A percentile compares a stretch with the other conserved stretches of the same genome.
These are phyloP conservation scores for Albifimbria verrucaria DNA, from an alignment of 2,329 filamentous ascomycete genomes.

Conservation along the genomic window DNA sequence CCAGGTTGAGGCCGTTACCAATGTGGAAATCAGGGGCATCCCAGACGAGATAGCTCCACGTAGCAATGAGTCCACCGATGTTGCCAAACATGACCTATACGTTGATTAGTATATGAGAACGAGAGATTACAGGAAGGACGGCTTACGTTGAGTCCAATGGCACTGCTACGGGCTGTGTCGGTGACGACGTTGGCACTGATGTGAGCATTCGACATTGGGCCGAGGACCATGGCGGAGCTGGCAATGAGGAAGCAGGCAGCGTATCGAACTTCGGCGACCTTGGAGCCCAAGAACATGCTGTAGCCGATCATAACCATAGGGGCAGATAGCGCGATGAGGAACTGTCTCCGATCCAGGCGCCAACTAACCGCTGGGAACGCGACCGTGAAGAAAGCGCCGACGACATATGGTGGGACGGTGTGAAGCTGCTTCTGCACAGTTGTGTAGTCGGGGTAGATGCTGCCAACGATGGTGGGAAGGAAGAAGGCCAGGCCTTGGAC, in stretches of 20 bases:
- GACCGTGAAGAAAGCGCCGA: slow-evolving; percentile 59
- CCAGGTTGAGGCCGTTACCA: slow-evolving; percentile 63
- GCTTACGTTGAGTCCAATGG: slow-evolving; percentile 46
- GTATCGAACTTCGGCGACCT: slow-evolving; percentile 47
- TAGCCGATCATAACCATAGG: slow-evolving; percentile 61
- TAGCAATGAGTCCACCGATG: slow-evolving; percentile 63
- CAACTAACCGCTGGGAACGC: slow-evolving; percentile 55
- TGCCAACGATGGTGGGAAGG: slow-evolving; percentile 63
- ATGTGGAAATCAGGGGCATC: slow-evolving; percentile 65
- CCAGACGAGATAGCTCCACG: slow-evolving; percentile 60
- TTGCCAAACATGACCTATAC: slow-evolving; percentile 24
- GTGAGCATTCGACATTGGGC: slow-evolving; percentile 60
- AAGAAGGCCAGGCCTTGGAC: slow-evolving; percentile 73
- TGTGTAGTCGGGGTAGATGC: slow-evolving; percentile 57
- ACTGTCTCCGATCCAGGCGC: slow-evolving; percentile 49
- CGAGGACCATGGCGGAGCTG: slow-evolving; percentile 57
- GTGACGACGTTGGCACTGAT: slow-evolving; percentile 63
- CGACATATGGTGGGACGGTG: slow-evolving; percentile 62
- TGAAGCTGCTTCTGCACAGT: slow-evolving; percentile 61
- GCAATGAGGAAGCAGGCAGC: slow-evolving; percentile 63
- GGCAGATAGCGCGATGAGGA: slow-evolving; percentile 52
- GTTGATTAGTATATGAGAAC: slow-evolving; percentile 5
- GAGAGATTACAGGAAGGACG: not conserved
- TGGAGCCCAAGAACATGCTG: slow-evolving; percentile 59
- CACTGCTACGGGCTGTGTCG: slow-evolving; percentile 60